phyloP scores from a whole-genome alignment of 345 rosid genomes.

The Ceriops zippeliana region DNA sequence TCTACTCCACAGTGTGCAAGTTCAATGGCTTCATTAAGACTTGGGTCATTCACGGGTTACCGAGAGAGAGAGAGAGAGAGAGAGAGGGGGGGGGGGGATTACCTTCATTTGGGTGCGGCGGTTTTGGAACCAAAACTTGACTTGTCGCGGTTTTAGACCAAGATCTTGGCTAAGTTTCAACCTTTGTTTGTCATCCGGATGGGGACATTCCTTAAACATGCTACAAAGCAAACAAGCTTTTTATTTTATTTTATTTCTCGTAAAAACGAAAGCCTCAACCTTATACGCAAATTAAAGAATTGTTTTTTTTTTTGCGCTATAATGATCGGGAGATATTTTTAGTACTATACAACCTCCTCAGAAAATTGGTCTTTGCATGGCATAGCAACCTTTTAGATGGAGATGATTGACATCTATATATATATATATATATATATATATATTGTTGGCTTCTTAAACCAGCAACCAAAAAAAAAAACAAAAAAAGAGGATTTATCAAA shows the following conservation, averaged over 20 bases:
- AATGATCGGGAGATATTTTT: too few relatives aligned
- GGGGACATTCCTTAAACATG: conserved; percentile 87
- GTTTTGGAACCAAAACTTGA: conserved; percentile 99
- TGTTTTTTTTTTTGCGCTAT: too few relatives aligned
- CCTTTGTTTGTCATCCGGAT: conserved; percentile 96
- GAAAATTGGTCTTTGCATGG: neutral
- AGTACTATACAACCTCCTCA: too few relatives aligned
- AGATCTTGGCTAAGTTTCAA: conserved; percentile 78
- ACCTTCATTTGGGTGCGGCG: conserved; percentile 99
- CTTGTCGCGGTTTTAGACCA: conserved; percentile 93
- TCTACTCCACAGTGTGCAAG: neutral
- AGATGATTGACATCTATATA: too few relatives aligned
- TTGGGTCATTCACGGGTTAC: conserved; percentile 13
- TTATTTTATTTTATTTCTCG: neutral
- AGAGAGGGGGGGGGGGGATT: too few relatives aligned
- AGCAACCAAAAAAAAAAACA: too few relatives aligned
- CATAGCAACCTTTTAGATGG: neutral
- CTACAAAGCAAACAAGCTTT: conserved; percentile 38
- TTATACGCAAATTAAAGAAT: too few relatives aligned
- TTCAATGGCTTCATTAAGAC: conserved; percentile 11
- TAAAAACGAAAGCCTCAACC: neutral
- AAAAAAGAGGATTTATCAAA: neutral
- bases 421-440: too few relatives aligned
- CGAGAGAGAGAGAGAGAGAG: too few relatives aligned
- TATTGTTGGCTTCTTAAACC: neutral